Base-by-base conservation (phyloP, 768 basidiomycete species). In the Sarcodon sp. region DNA sequence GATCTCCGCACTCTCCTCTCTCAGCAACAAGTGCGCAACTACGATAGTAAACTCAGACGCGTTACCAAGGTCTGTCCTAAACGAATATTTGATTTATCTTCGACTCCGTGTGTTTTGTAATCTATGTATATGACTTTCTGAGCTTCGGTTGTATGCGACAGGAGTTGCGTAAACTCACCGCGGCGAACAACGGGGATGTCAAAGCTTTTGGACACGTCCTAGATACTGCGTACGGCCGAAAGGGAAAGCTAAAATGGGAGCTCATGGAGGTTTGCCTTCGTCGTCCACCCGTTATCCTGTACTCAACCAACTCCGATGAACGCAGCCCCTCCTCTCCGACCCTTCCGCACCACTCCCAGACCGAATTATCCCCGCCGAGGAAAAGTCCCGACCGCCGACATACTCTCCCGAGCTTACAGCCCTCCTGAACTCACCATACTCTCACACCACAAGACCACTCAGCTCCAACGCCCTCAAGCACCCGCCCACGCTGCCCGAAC, bases 211-310 rank as follows among this genome's bases (percentile, higher is more conserved):
- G 66, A 31, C 69, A 72, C 53, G 56, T 87, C 31, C 65, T 90
- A 13, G 74, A 80, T 53, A 55, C 79, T 31, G 87, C 87, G 27
- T 90, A 87, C 61, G 87, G 86, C 32, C 70, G 87, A 50, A 77
- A 75, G 54, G 87, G 87, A 18, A 81, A 73, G 57, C 61, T 90
- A 12, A 76, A 70, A 55, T 73, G 75, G 64, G 83, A 87, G 55
- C 61, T 88, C 38, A 65, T 87, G 61, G 61, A 80, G 66, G 87
- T 86, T 54, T 52, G 67, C 55, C 41, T 37, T 35, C 36, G 21
- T 44, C 16, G 48, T 46, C 43, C 4, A 13, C 37, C 37, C 13
- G 18, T 13, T 38, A 18, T 15, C 27, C 39, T 11, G 36, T 45
- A 37, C 35, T 36, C 43, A 39, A 15, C 21, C 7, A 33, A 33